Evolutionary conservation across 2,329 filamentous ascomycete species (phyloP).

Genomic region (Aspergillus pseudotamarii): DNA sequence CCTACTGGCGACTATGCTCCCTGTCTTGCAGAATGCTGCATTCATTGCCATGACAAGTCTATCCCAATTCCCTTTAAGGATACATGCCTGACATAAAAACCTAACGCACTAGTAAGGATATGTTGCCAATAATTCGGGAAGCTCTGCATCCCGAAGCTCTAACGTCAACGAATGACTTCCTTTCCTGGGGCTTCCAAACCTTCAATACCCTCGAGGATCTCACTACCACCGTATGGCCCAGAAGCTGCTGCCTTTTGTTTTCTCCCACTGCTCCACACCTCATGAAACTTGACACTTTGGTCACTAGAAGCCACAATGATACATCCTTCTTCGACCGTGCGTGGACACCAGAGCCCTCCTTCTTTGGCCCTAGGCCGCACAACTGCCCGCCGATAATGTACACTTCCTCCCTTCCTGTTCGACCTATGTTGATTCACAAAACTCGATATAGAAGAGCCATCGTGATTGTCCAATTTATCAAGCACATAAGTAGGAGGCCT

Average conservation of each 20-base stretch:
- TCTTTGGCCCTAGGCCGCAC: constrained; percentile 47
- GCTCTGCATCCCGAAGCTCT: background rate
- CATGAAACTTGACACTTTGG: constrained; percentile 91
- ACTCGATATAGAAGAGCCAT: constrained; percentile 16
- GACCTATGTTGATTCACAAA: constrained; percentile 11
- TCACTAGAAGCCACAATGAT: constrained; percentile 92
- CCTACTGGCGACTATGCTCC: no score
- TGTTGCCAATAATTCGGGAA: background rate
- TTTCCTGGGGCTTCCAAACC: constrained; percentile 64
- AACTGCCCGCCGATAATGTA: constrained; percentile 21
- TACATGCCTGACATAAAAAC: background rate
- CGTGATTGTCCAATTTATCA: constrained; percentile 14
- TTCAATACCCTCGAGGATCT: constrained; percentile 80
- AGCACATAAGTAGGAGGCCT: constrained; percentile 49
- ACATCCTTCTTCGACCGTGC: constrained; percentile 72
- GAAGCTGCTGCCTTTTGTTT: constrained; percentile 57
- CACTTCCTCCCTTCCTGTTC: constrained; percentile 5
- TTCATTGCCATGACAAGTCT: background rate
- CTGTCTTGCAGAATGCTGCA: no score
- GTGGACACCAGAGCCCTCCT: constrained; percentile 57
- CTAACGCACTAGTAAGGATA: constrained; percentile 13
- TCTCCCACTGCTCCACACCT: constrained; percentile 76
- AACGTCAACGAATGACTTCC: constrained; percentile 67
- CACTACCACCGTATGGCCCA: constrained; percentile 76
- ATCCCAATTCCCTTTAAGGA: background rate